Evolutionary conservation across 2,329 filamentous ascomycete species (phyloP).

Genomic region (Epichloe sylvatica): DNA sequence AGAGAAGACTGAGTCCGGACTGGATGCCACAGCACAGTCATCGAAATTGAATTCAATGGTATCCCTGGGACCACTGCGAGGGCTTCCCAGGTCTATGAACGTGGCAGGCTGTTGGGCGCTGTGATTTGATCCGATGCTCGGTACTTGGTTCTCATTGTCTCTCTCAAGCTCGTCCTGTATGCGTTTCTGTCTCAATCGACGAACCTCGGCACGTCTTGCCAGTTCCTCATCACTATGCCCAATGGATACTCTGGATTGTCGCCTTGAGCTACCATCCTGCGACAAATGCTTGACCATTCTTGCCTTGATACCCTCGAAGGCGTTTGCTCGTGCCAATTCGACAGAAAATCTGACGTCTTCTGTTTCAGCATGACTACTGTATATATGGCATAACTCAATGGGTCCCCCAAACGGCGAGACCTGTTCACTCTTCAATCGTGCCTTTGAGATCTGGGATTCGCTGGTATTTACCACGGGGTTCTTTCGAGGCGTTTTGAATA

Average conservation of each 20-base stretch:
- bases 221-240: constrained; percentile 38
- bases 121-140: constrained; percentile 14
- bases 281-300: constrained; percentile 33
- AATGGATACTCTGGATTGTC: constrained; percentile 26
- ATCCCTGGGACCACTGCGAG: constrained; percentile 31
- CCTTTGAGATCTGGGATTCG: not conserved
- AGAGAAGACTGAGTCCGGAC: not conserved
- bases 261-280: constrained; percentile 26
- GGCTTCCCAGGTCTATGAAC: constrained; percentile 16
- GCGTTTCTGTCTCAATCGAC: constrained; percentile 38
- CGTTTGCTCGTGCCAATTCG: constrained; percentile 22
- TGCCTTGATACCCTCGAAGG: constrained; percentile 31
- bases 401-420: constrained; percentile 8
- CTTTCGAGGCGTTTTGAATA: constrained; percentile 6
- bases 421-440: constrained; percentile 2
- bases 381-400: constrained; percentile 19
- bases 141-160: constrained; percentile 26
- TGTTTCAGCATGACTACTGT: constrained; percentile 26
- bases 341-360: constrained; percentile 18
- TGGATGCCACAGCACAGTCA: not conserved
- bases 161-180: constrained; percentile 44
- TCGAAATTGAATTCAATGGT: constrained; percentile 31
- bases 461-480: constrained; percentile 4
- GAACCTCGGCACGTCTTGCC: constrained; percentile 41
- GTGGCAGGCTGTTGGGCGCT: constrained; percentile 14